Conservation (phyloP, 768 basidiomycete species). For the Suillus subluteus region DNA sequence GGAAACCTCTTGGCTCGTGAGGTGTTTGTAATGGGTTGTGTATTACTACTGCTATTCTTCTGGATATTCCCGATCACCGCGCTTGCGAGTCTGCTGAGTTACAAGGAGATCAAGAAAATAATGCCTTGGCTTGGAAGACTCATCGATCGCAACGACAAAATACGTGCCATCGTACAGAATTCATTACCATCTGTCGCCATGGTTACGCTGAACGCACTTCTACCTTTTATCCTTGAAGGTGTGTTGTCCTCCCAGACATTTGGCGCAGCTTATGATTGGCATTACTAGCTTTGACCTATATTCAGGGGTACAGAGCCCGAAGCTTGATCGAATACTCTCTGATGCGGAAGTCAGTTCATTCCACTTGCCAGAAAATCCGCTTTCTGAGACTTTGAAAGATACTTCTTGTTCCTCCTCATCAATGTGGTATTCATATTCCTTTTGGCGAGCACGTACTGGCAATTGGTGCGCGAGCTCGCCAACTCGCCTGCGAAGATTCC, state of each 20-base stretch:
- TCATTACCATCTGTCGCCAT: slow-evolving; percentile 91
- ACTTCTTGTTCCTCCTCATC: slow-evolving; percentile 89
- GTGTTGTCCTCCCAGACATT: slow-evolving; percentile 11
- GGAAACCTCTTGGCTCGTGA: slow-evolving; percentile 66
- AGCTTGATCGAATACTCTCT: slow-evolving; percentile 95
- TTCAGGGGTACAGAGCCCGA: slow-evolving; percentile 88
- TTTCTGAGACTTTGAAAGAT: slow-evolving; percentile 52
- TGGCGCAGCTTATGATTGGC: slow-evolving; percentile 4
- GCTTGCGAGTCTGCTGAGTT: slow-evolving; percentile 86
- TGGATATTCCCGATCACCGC: slow-evolving; percentile 93
- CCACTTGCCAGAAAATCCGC: background rate
- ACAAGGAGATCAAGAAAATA: slow-evolving; percentile 89
- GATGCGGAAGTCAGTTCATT: slow-evolving; percentile 75
- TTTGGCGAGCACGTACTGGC: slow-evolving; percentile 89
- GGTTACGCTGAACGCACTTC: slow-evolving; percentile 83
- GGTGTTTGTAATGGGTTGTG: slow-evolving; percentile 66
- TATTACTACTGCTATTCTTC: slow-evolving; percentile 79
- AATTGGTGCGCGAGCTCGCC: slow-evolving; percentile 88
- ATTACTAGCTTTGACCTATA: slow-evolving; percentile 67
- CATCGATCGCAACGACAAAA: slow-evolving; percentile 79
- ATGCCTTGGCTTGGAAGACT: slow-evolving; percentile 87
- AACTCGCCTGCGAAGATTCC: slow-evolving; percentile 94
- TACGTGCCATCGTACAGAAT: slow-evolving; percentile 91
- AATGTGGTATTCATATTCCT: slow-evolving; percentile 96
- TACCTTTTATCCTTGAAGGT: slow-evolving; percentile 93